Evolutionary conservation across 2,329 filamentous ascomycete species (phyloP).

Genomic region (Fusarium zealandicum): DNA sequence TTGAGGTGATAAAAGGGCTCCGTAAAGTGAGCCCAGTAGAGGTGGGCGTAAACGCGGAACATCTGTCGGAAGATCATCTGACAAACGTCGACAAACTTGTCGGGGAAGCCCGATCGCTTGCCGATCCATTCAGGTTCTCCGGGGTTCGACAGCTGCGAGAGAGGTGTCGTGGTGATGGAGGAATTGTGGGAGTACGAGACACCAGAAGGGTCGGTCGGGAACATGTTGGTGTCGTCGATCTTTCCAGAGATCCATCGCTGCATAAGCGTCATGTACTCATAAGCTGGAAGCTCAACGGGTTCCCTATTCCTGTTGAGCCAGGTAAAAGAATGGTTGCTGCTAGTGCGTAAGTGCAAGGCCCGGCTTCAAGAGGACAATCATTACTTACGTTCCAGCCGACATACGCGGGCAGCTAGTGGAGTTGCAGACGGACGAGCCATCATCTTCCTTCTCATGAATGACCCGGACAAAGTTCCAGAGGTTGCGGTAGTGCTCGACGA

Average conservation of each 20-base stretch:
- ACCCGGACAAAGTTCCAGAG: slow-evolving; percentile 90
- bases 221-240: slow-evolving; percentile 87
- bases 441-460: slow-evolving; percentile 84
- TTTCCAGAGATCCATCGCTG: slow-evolving; percentile 98
- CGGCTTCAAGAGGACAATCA: not conserved
- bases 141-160: slow-evolving; percentile 67
- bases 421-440: slow-evolving; percentile 83
- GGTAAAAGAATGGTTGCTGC: slow-evolving; percentile 89
- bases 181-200: slow-evolving; percentile 72
- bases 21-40: slow-evolving; percentile 95
- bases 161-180: slow-evolving; percentile 62
- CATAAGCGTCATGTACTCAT: slow-evolving; percentile 93
- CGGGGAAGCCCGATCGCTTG: slow-evolving; percentile 90
- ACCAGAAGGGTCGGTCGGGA: slow-evolving; percentile 82
- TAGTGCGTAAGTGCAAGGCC: slow-evolving; percentile 15
- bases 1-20: slow-evolving; percentile 86
- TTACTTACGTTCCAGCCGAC: slow-evolving; percentile 88
- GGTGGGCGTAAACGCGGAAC: slow-evolving; percentile 97
- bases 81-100: slow-evolving; percentile 87
- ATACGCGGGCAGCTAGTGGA: slow-evolving; percentile 85
- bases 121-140: slow-evolving; percentile 81
- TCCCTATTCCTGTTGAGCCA: slow-evolving; percentile 90
- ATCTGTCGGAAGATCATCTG: slow-evolving; percentile 96
- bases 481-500: slow-evolving; percentile 91
- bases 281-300: slow-evolving; percentile 89